Conservation (phyloP, 2,329 filamentous ascomycete genomes). For the Colletotrichum somersetense region DNA sequence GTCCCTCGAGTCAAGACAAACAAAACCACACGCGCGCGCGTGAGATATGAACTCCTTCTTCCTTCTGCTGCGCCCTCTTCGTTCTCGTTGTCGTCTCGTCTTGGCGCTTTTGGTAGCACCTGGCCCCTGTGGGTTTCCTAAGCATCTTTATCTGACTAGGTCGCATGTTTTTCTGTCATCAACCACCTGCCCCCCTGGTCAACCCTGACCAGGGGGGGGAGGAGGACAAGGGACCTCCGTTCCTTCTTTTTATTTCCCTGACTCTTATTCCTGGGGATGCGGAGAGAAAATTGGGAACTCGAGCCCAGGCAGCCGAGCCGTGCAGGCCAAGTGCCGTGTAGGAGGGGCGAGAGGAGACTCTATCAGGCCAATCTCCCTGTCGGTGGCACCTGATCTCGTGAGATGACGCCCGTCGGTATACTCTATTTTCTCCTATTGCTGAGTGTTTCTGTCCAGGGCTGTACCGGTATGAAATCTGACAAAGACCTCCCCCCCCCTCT, state of each 20-base stretch:
- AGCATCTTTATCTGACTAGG: conserved; percentile 11
- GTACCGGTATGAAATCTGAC: background rate
- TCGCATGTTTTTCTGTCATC: background rate
- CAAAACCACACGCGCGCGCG: background rate
- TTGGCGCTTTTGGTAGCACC: conserved; percentile 21
- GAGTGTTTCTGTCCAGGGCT: background rate
- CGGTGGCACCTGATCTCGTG: conserved; percentile 25
- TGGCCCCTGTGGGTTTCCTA: background rate
- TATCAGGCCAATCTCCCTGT: background rate
- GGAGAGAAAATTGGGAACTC: background rate
- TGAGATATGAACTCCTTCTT: background rate
- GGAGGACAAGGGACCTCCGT: background rate
- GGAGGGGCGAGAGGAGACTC: background rate
- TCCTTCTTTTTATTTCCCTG: background rate
- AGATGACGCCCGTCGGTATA: conserved; percentile 16
- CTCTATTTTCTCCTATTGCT: background rate
- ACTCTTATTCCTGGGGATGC: conserved; percentile 3
- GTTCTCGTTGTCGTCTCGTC: background rate
- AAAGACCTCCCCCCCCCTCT: background rate
- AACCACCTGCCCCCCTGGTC: conserved; percentile 4
- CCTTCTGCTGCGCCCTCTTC: conserved; percentile 19
- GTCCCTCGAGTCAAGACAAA: background rate
- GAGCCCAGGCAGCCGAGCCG: background rate
- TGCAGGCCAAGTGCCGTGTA: conserved; percentile 3
- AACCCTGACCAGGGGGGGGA: background rate